Evolutionary conservation across 2,329 filamentous ascomycete genomes (phyloP), one percentile per base, ranked within the genome.

Genomic region (Penicillium sp.): DNA sequence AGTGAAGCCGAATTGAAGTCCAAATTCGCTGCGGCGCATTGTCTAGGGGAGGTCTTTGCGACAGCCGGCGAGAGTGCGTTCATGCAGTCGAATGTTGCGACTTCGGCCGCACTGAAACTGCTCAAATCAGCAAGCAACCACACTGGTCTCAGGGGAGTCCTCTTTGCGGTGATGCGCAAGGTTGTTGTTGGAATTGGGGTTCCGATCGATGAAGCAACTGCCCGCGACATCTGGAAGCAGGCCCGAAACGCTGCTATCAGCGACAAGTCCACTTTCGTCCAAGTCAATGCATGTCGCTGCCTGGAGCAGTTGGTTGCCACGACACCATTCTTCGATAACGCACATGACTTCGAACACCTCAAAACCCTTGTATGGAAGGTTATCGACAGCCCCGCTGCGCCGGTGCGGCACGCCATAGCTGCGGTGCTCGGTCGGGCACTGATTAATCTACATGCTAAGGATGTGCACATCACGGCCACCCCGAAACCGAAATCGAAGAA

Each of bases 181-280:
- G 84, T 97, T 41, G 82, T 88, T 27, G 83, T 82, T 58, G 93
- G 93, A 73, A 85, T 97, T 29, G 83, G 85, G 55, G 81, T 82
- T 6, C 91, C 90, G 59, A 82, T 93, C 67, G 94, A 99, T 66
- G 94, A 99, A 74, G 81, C 79, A 54, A 82, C 93, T 38, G 90
- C 90, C n/a, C 86, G 92, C 69, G 93, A 97, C 72, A 85, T 96
- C 17, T 97, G 92, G 91, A 99, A 97, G 75, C 90, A 93, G 72
- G 89, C 87, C 27, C 87, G 94, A 61, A 91, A 83, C 73, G 83
- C 89, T 65, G 89, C 89, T 29, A 82, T 86, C 0, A 82, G 82
- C 59, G 96, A 99, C 74, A 97, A 94, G 75, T 90, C 91, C 4
- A 82, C 86, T 3, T 82, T 96, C 35, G 92, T 93, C 8, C 86